Percentiles rank a stretch among this genome's conserved stretches.
These are phyloP conservation scores for Sporothrix variecibatus DNA, from an alignment of 2,329 filamentous ascomycete species.

Conservation along the genomic window DNA sequence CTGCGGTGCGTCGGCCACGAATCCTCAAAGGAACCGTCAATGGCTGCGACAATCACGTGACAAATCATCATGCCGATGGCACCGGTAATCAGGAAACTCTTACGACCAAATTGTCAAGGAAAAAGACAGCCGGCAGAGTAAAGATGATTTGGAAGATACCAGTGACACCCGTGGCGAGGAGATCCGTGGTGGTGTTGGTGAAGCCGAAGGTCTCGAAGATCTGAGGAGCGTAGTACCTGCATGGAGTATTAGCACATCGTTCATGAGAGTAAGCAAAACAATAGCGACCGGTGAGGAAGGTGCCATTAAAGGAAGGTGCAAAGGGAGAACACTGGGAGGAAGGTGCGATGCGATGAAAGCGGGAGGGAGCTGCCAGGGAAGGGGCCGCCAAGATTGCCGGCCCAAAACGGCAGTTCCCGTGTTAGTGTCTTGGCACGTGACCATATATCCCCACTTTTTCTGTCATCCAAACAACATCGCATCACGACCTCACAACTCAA, in stretches of 20 bases:
- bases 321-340: neutral
- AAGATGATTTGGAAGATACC: constrained; percentile 53
- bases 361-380: neutral
- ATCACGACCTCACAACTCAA: neutral
- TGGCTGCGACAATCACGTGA: constrained; percentile 81
- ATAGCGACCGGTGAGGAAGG: neutral
- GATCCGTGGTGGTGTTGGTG: constrained; percentile 57
- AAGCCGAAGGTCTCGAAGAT: constrained; percentile 67
- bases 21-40: constrained; percentile 56
- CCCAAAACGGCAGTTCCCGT: neutral
- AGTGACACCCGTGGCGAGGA: constrained; percentile 64
- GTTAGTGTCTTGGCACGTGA: neutral
- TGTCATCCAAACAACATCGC: neutral
- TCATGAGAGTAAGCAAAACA: neutral
- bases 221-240: constrained; percentile 64
- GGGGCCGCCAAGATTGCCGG: too few relatives aligned
- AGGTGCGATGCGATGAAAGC: neutral
- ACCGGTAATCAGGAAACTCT: constrained; percentile 33
- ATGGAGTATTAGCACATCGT: neutral
- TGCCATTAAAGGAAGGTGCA: neutral
- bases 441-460: neutral
- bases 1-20: constrained; percentile 22
- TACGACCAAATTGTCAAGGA: constrained; percentile 55
- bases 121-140: constrained; percentile 56
- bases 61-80: constrained; percentile 67